A percentile compares a stretch with the other conserved stretches of the same genome.
phyloP scores from a whole-genome alignment of 441 rosid species.

The Populus trichocarpa region DNA sequence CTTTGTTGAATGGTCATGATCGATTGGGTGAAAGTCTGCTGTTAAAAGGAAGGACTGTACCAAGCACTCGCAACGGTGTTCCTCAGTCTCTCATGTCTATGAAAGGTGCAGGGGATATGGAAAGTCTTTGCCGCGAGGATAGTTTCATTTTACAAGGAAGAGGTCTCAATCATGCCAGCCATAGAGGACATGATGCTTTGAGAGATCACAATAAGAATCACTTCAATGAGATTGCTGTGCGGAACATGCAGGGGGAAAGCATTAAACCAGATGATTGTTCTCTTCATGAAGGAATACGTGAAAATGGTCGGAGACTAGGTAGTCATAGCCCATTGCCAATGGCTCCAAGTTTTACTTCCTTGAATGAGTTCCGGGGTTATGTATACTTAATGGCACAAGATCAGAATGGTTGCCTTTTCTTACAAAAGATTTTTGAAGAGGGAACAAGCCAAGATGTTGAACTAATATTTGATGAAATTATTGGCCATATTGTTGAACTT shows the following conservation, averaged over 20 bases:
- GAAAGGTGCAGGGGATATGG: slow-evolving; percentile 21
- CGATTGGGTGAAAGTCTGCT: slow-evolving; percentile 13
- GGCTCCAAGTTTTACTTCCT: slow-evolving; percentile 30
- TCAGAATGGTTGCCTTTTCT: slow-evolving; percentile 65
- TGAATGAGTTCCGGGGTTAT: slow-evolving; percentile 47
- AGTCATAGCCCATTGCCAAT: slow-evolving; percentile 14
- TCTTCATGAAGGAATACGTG: slow-evolving; percentile 22
- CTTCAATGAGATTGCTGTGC: slow-evolving; percentile 21
- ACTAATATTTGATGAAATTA: slow-evolving; percentile 43
- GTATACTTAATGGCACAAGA: slow-evolving; percentile 65
- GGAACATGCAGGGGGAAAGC: slow-evolving; percentile 22
- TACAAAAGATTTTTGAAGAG: slow-evolving; percentile 66
- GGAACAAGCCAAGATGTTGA: slow-evolving; percentile 42
- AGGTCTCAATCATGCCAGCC: slow-evolving; percentile 23
- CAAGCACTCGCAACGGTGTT: slow-evolving; percentile 25
- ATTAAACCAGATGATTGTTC: slow-evolving; percentile 19
- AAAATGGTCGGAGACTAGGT: slow-evolving; percentile 14
- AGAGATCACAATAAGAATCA: slow-evolving; percentile 27
- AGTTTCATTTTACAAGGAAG: slow-evolving; percentile 41
- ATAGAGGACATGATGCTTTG: slow-evolving; percentile 18
- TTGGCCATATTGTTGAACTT: slow-evolving; percentile 53
- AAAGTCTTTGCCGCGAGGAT: slow-evolving; percentile 34
- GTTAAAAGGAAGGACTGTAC: slow-evolving; percentile 20
- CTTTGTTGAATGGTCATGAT: slow-evolving; percentile 16
- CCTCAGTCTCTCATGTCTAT: slow-evolving; percentile 24